Evolutionary conservation across 441 rosid species (phyloP).

Genomic region (Eutrema salsugineum): DNA sequence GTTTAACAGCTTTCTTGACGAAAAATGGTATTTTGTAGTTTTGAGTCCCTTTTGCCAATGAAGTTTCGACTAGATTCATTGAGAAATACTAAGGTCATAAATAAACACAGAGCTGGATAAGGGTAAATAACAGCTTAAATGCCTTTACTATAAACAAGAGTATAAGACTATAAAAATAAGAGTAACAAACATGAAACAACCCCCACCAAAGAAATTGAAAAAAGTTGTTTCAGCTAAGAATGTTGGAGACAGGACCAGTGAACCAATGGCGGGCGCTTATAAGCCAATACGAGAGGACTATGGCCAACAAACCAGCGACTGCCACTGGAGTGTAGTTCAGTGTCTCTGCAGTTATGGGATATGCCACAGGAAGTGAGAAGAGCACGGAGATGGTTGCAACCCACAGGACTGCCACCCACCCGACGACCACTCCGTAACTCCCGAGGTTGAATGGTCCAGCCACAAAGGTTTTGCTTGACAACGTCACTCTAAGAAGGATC

Average conservation of each 20-base stretch:
- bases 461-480: constrained; percentile 66
- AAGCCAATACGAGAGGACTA: constrained; percentile 63
- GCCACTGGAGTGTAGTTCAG: constrained; percentile 98
- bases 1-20: neutral
- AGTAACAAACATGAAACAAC: constrained; percentile 2
- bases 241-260: constrained; percentile 76
- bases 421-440: constrained; percentile 53
- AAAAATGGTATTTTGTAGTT: neutral
- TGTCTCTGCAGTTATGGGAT: constrained; percentile 74
- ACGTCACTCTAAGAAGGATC: constrained; percentile 74
- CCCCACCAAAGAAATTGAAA: neutral
- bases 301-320: constrained; percentile 65
- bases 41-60: neutral
- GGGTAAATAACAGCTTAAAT: neutral
- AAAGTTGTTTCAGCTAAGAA: constrained; percentile 26
- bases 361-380: constrained; percentile 88
- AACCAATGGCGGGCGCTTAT: constrained; percentile 85
- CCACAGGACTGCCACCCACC: constrained; percentile 92
- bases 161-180: constrained; percentile 8
- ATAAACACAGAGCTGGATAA: neutral
- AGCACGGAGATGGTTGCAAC: constrained; percentile 81
- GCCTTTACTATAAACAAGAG: constrained; percentile 10
- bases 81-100: no score
- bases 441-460: constrained; percentile 92
- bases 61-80: neutral